A percentile compares a stretch with the other conserved stretches of the same genome.
phyloP scores from a whole-genome alignment of 2,329 filamentous ascomycete genomes.

The Hypoxylon sp. region DNA sequence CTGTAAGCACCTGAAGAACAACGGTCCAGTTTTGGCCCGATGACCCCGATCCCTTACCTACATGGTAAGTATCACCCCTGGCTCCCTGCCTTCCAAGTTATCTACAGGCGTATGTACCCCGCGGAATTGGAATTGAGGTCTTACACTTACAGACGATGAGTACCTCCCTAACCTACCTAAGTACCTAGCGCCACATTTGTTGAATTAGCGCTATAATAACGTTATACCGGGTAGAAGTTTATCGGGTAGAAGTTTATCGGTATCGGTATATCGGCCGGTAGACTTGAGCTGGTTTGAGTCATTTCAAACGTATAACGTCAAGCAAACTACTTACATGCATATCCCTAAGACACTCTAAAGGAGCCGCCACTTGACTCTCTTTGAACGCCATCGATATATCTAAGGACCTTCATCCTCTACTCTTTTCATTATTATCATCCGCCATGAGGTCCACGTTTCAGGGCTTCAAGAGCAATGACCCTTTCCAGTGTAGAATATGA shows the following conservation, averaged over 20 bases:
- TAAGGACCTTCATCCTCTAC: neutral
- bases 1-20: constrained; percentile 3
- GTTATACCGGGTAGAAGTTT: neutral
- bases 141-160: constrained; percentile 1
- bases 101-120: constrained; percentile 13
- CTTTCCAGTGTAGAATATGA: constrained; percentile 44
- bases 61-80: neutral
- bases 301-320: constrained; percentile 30
- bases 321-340: constrained; percentile 6
- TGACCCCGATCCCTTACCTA: neutral
- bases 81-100: neutral
- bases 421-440: neutral
- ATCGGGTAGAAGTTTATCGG: neutral
- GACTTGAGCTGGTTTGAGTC: constrained; percentile 38
- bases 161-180: neutral
- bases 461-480: constrained; percentile 35
- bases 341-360: neutral
- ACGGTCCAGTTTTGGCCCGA: constrained; percentile 35
- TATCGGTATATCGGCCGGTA: constrained; percentile 26
- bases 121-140: constrained; percentile 29
- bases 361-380: neutral
- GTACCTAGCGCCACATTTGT: neutral
- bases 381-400: neutral
- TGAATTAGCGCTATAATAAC: neutral
- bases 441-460: constrained; percentile 36